A percentile compares a stretch with the other conserved stretches of the same genome.
phyloP scores from a whole-genome alignment of 2,329 filamentous ascomycete species.

The Ceratocystis cacaofunesta region DNA sequence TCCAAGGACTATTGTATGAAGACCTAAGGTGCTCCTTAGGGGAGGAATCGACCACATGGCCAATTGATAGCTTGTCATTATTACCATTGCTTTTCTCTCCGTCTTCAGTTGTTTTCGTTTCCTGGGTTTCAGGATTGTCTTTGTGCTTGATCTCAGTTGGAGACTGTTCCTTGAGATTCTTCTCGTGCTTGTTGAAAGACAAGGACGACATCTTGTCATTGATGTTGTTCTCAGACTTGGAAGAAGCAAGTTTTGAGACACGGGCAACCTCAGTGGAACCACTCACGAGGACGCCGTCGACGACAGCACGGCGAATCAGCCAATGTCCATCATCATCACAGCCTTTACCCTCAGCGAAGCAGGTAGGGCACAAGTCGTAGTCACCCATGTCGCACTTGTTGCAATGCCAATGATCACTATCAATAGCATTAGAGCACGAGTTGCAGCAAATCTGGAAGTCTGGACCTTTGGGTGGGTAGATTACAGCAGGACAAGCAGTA shows the following conservation, averaged over 20 bases:
- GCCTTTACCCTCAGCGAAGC: constrained; percentile 58
- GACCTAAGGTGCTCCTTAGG: neutral
- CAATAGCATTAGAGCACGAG: constrained; percentile 63
- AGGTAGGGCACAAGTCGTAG: constrained; percentile 77
- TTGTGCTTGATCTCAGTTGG: neutral
- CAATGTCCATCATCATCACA: constrained; percentile 74
- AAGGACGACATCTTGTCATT: neutral
- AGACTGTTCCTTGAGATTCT: neutral
- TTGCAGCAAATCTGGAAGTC: constrained; percentile 88
- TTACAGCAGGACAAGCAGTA: constrained; percentile 13
- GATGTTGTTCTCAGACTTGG: neutral
- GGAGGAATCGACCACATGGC: too few species aligned
- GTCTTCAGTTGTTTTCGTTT: neutral
- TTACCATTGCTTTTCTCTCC: neutral
- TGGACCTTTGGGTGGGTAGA: constrained; percentile 21
- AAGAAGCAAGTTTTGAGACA: neutral
- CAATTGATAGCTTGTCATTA: neutral
- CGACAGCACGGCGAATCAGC: constrained; percentile 81
- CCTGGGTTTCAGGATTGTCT: too few species aligned
- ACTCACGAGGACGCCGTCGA: constrained; percentile 62
- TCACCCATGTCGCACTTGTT: constrained; percentile 85
- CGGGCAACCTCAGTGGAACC: constrained; percentile 69
- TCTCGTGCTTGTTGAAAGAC: neutral
- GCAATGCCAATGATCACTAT: constrained; percentile 83
- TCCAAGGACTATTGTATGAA: neutral